Percentiles rank a stretch among this genome's conserved stretches.
Conservation (phyloP, 495 filamentous ascomycete genomes). For the Podospora anserina region DNA sequence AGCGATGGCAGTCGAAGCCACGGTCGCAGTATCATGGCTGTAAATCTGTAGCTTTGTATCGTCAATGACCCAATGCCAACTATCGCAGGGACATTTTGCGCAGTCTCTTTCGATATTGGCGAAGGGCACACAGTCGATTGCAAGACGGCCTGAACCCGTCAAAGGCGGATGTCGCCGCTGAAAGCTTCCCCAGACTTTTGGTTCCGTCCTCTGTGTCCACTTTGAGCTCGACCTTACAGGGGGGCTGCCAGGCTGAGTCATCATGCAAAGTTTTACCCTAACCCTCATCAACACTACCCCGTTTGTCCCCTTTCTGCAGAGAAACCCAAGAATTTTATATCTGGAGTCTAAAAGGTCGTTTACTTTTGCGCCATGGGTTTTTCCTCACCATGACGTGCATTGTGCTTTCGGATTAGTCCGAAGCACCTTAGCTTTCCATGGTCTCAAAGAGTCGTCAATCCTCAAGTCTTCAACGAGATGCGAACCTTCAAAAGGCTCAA, state of each 20-base stretch:
- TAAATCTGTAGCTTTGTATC: neutral
- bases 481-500: no score
- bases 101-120: neutral
- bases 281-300: neutral
- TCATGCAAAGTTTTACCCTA: neutral
- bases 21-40: constrained; percentile 2
- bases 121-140: neutral
- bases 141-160: neutral
- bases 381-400: no score
- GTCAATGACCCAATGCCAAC: neutral
- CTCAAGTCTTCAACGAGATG: no score
- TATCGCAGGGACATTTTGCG: neutral
- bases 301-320: neutral
- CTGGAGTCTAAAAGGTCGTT: no score
- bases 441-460: no score
- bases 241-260: neutral
- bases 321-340: neutral
- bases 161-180: neutral
- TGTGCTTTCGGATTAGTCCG: no score
- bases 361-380: no score
- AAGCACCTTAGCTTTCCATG: no score
- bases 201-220: neutral
- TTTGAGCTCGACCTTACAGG: neutral
- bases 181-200: neutral
- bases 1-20: constrained; percentile 8